Evolutionary conservation across 2,329 filamentous ascomycete species (phyloP).

Genomic region (Pestalotiopsis sp.): DNA sequence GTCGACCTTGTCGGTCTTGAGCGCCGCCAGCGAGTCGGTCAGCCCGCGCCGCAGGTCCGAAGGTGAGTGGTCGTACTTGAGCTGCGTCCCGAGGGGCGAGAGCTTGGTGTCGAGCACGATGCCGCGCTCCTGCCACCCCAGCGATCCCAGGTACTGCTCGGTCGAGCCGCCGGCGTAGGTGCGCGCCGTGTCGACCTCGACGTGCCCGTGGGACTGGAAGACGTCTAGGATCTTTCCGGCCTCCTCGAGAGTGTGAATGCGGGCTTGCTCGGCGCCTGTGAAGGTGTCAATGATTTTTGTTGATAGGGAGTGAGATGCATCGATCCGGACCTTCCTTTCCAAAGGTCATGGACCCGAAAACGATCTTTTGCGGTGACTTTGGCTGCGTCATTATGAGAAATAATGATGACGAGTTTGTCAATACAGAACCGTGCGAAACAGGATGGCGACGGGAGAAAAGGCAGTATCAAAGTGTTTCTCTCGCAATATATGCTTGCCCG

Average conservation of each 20-base stretch:
- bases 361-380: slow-evolving; percentile 3
- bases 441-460: not conserved
- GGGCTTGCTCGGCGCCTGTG: slow-evolving; percentile 3
- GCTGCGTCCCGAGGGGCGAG: slow-evolving; percentile 4
- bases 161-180: slow-evolving; percentile 20
- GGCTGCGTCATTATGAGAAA: slow-evolving; percentile 1
- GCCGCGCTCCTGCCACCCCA: slow-evolving; percentile 11
- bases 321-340: slow-evolving; percentile 2
- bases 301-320: not conserved
- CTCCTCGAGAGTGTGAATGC: not conserved
- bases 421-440: no score
- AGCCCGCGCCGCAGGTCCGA: slow-evolving; percentile 8
- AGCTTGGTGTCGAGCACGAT: slow-evolving; percentile 27
- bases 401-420: no score
- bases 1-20: slow-evolving; percentile 24
- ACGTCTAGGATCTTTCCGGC: slow-evolving; percentile 2
- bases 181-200: slow-evolving; percentile 21
- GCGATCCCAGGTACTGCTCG: slow-evolving; percentile 20
- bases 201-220: slow-evolving; percentile 1
- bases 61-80: not conserved
- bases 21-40: slow-evolving; percentile 7
- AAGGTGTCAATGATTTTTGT: not conserved
- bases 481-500: not conserved
- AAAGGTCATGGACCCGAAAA: slow-evolving; percentile 9
- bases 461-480: no score